Evolutionary conservation across 805 yeast genomes (phyloP).

Genomic region (Ogataea saltuana): DNA sequence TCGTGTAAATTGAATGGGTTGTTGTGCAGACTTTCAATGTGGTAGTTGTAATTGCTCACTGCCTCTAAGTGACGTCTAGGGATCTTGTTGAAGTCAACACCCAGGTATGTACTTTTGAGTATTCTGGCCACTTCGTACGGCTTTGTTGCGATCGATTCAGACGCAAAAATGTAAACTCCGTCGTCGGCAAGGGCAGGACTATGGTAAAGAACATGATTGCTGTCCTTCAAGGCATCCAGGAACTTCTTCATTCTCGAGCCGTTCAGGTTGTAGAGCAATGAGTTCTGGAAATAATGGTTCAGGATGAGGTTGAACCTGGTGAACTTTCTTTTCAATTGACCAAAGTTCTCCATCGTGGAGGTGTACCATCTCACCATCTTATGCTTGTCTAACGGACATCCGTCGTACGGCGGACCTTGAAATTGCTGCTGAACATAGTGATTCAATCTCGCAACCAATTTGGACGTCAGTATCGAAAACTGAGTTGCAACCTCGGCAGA

Average conservation of each 20-base stretch:
- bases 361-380: slow-evolving; percentile 65
- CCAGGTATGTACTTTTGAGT: slow-evolving; percentile 48
- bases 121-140: slow-evolving; percentile 47
- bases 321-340: slow-evolving; percentile 76
- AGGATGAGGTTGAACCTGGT: slow-evolving; percentile 72
- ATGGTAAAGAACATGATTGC: slow-evolving; percentile 77
- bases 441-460: slow-evolving; percentile 66
- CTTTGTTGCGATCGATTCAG: slow-evolving; percentile 49
- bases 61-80: slow-evolving; percentile 36
- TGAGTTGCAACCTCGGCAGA: slow-evolving; percentile 80
- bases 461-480: slow-evolving; percentile 62
- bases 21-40: slow-evolving; percentile 16
- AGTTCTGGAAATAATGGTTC: slow-evolving; percentile 70
- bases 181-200: slow-evolving; percentile 62
- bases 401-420: slow-evolving; percentile 54
- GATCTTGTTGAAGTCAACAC: slow-evolving; percentile 46
- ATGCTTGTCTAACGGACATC: slow-evolving; percentile 34
- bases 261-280: slow-evolving; percentile 59
- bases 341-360: slow-evolving; percentile 67
- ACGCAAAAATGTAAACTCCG: slow-evolving; percentile 81
- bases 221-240: slow-evolving; percentile 56
- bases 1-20: slow-evolving; percentile 8
- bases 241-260: slow-evolving; percentile 50
- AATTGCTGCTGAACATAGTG: slow-evolving; percentile 73
- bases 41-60: slow-evolving; percentile 30